A percentile compares a stretch with the other conserved stretches of the same genome.
phyloP scores from a whole-genome alignment of 2,329 filamentous ascomycete species.

The Furcasterigmium sp. region DNA sequence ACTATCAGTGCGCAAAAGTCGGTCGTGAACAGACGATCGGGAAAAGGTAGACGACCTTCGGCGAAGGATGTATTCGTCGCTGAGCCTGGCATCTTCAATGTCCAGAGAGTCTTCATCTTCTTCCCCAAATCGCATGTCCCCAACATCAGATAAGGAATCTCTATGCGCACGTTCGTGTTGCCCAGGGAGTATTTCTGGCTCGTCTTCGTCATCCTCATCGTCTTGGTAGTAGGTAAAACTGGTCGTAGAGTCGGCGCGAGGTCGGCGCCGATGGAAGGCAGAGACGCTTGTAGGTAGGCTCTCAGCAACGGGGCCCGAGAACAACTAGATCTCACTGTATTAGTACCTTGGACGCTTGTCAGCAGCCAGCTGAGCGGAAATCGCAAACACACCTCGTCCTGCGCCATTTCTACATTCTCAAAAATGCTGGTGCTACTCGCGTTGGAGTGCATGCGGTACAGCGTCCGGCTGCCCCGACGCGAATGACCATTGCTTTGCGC shows the following conservation, averaged over 20 bases:
- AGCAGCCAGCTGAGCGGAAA: neutral
- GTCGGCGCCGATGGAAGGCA: slow-evolving; percentile 82
- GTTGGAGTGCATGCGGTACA: slow-evolving; percentile 66
- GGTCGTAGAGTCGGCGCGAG: slow-evolving; percentile 74
- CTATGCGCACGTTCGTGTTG: slow-evolving; percentile 19
- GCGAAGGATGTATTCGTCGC: slow-evolving; percentile 44
- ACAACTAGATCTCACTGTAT: slow-evolving; percentile 49
- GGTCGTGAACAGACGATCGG: slow-evolving; percentile 50
- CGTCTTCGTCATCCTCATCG: slow-evolving; percentile 19
- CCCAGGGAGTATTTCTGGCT: slow-evolving; percentile 4
- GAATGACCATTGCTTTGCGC: neutral
- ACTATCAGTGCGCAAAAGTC: slow-evolving; percentile 69
- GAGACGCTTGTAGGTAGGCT: slow-evolving; percentile 91
- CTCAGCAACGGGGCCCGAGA: slow-evolving; percentile 88
- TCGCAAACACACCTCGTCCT: slow-evolving; percentile 66
- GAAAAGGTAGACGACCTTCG: slow-evolving; percentile 60
- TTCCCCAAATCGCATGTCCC: slow-evolving; percentile 31
- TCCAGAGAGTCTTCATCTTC: slow-evolving; percentile 31
- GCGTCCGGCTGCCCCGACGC: slow-evolving; percentile 12
- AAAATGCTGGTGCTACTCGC: slow-evolving; percentile 76
- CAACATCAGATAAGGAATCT: slow-evolving; percentile 28
- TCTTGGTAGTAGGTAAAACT: slow-evolving; percentile 89
- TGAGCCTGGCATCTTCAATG: slow-evolving; percentile 32
- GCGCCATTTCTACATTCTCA: slow-evolving; percentile 97
- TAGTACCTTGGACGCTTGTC: neutral